Evolutionary conservation across 2,329 filamentous ascomycete species (phyloP).

Genomic region (Emmonsiellopsis sp.): DNA sequence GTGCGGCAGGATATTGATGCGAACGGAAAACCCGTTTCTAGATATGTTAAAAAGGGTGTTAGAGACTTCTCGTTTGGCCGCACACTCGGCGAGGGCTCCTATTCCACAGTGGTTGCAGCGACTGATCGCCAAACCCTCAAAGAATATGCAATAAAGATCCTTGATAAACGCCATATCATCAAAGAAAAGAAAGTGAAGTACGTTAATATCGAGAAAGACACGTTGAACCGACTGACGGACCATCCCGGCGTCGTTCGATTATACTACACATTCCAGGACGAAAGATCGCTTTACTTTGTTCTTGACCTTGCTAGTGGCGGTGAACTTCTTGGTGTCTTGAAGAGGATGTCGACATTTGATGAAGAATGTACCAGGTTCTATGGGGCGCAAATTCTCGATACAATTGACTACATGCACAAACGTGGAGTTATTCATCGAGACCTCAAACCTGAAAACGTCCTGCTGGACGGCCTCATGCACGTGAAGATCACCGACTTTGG

Average conservation of each 20-base stretch:
- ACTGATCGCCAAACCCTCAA: constrained; percentile 90
- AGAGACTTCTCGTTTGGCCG: constrained; percentile 92
- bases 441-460: constrained; percentile 91
- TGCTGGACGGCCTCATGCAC: constrained; percentile 91
- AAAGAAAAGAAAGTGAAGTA: constrained; percentile 99
- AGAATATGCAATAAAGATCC: constrained; percentile 95
- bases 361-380: constrained; percentile 92
- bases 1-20: constrained; percentile 76
- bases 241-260: constrained; percentile 93
- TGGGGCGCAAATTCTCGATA: constrained; percentile 87
- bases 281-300: constrained; percentile 91
- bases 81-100: constrained; percentile 88
- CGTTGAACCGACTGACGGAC: constrained; percentile 87
- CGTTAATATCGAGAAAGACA: constrained; percentile 99
- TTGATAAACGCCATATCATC: constrained; percentile 98
- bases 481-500: constrained; percentile 99
- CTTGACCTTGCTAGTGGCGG: constrained; percentile 87
- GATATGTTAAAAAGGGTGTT: constrained; percentile 90
- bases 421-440: constrained; percentile 94
- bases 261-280: constrained; percentile 98
- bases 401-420: constrained; percentile 96
- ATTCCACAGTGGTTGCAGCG: constrained; percentile 88
- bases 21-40: constrained; percentile 69
- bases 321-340: constrained; percentile 83
- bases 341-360: constrained; percentile 90